Evolutionary conservation across 495 filamentous ascomycete species (phyloP).

Genomic region (Lentithecium fluviatile): DNA sequence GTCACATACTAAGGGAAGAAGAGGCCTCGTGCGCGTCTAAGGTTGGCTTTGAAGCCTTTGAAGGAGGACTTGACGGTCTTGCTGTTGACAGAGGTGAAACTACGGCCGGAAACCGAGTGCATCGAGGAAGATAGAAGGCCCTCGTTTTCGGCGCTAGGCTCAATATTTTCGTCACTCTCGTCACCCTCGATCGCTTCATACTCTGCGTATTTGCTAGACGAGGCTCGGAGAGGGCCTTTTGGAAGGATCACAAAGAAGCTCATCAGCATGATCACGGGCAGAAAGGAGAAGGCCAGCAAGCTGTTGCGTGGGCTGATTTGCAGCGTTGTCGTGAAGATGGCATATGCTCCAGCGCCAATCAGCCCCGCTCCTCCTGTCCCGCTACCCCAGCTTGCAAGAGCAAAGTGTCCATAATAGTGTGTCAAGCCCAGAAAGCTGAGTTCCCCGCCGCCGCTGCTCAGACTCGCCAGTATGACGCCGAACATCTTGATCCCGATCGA

Average conservation of each 20-base stretch:
- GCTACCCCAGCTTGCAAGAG: slow-evolving; percentile 87
- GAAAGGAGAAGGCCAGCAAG: slow-evolving; percentile 69
- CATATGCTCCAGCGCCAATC: slow-evolving; percentile 82
- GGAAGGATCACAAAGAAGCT: slow-evolving; percentile 84
- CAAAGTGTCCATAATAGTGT: slow-evolving; percentile 89
- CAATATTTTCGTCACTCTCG: slow-evolving; percentile 39
- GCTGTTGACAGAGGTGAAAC: slow-evolving; percentile 15
- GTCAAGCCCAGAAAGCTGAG: slow-evolving; percentile 86
- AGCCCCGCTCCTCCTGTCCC: slow-evolving; percentile 90
- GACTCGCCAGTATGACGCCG: slow-evolving; percentile 80
- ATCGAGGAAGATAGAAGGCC: slow-evolving; percentile 45
- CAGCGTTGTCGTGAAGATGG: slow-evolving; percentile 74
- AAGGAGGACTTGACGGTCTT: slow-evolving; percentile 17
- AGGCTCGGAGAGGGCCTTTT: slow-evolving; percentile 55
- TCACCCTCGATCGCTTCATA: slow-evolving; percentile 46
- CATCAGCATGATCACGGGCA: slow-evolving; percentile 79
- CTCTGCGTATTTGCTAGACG: slow-evolving; percentile 47
- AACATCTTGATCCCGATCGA: slow-evolving; percentile 71
- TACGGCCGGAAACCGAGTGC: slow-evolving; percentile 24
- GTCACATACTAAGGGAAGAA: slow-evolving; percentile 66
- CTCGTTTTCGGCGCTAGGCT: slow-evolving; percentile 40
- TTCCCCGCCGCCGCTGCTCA: slow-evolving; percentile 82
- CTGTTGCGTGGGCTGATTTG: slow-evolving; percentile 68
- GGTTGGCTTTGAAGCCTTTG: slow-evolving; percentile 50
- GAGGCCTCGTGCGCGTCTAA: slow-evolving; percentile 54